Base-by-base conservation (phyloP, 345 rosid genomes). In the Moricandia moricandioides region DNA sequence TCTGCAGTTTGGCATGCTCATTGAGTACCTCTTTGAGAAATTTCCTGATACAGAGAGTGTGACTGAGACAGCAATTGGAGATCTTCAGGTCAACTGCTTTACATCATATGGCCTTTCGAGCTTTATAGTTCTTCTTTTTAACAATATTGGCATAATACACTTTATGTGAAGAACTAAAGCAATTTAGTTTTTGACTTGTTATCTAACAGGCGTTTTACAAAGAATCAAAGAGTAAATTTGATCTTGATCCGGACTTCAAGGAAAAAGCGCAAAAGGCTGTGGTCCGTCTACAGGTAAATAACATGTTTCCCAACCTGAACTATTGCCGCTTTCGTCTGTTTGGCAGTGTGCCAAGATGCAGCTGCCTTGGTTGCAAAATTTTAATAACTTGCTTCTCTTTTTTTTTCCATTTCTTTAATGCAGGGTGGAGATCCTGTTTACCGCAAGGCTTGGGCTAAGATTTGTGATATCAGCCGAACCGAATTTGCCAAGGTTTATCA, bases 1-100 rank as follows among this genome's bases (percentile, higher is more conserved):
- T 67, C 75, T 83, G 83, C 89, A 94, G 99, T 95, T 95, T 74
- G 99, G 99, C 40, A 95, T 95, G 99, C 77, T 92, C 83, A 92
- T 95, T 75, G 99, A 92, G 77, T 88, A 78, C 78, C 93, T 95
- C 64, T 95, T 95, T 68, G 97, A 92, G 59, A 83, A 81, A 80
- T 88, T 86, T 62, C 91, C 97, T 5, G 86, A 88, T 75, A 64
- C 79, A 52, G 96, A 91, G 64, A 87, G 82, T 63, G 88, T 82
- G 39, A 88, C 80, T 61, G 97, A 89, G 80, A 66, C 83, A 61
- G 94, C 96, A 14, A 92, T 95, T 75, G 97, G 92, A 79, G 97
- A 95, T 82, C 86, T 94, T 62, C 97, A 94, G 93, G 98, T 94
- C 77, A 83, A 82, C 55, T 18, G 62, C 63, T 14, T 57, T 34